These are phyloP conservation scores for Geum urbanum DNA, from an alignment of 306 rosid species.

Conservation along the genomic window DNA sequence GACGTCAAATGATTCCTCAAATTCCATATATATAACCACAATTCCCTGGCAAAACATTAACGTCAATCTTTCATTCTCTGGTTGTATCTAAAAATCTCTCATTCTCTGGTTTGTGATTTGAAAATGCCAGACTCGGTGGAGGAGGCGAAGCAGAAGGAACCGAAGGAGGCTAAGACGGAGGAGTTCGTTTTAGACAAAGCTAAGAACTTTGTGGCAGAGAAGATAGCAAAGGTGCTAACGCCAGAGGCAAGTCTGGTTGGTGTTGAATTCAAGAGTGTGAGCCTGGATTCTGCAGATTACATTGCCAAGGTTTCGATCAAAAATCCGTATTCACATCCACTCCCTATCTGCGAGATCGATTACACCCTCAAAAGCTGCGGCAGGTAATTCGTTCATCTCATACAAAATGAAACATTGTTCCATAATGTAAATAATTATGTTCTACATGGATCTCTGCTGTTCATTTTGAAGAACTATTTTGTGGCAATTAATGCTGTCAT, in stretches of 20 bases:
- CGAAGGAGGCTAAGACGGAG: neutral
- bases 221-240: constrained; percentile 46
- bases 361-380: constrained; percentile 72
- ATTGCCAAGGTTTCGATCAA: constrained; percentile 52
- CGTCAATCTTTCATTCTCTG: neutral
- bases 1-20: neutral
- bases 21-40: neutral
- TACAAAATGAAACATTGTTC: neutral
- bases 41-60: neutral
- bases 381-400: constrained; percentile 23
- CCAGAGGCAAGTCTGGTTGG: constrained; percentile 63
- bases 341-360: constrained; percentile 66
- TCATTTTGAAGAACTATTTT: neutral
- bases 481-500: neutral
- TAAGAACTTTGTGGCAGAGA: constrained; percentile 56
- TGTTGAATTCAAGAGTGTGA: constrained; percentile 58
- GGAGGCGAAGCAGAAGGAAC: neutral
- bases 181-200: constrained; percentile 45
- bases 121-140: neutral
- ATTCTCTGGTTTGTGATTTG: neutral
- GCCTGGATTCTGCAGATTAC: constrained; percentile 49
- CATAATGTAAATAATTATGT: neutral
- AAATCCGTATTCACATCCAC: constrained; percentile 53
- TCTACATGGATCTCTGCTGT: neutral
- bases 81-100: neutral